These are phyloP conservation scores for Stachybotrys elegans DNA, from an alignment of 2,329 filamentous ascomycete species.

Conservation along the genomic window DNA sequence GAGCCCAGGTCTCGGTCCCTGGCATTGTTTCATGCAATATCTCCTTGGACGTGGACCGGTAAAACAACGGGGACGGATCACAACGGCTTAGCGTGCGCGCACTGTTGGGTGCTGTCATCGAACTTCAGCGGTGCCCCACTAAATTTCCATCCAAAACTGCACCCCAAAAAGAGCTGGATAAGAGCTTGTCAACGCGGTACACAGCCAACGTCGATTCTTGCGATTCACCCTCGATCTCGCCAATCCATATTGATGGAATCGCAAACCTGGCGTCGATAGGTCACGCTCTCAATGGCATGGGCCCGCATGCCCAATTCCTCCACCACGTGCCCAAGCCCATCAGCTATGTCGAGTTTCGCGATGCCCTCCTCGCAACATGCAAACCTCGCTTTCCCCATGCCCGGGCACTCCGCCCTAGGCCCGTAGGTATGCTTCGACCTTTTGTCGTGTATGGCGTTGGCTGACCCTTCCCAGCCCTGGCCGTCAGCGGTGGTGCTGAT, in stretches of 20 bases:
- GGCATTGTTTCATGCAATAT: no score
- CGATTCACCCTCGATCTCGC: not conserved
- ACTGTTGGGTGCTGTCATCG: no score
- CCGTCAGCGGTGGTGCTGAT: conserved; percentile 88
- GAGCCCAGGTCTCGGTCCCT: no score
- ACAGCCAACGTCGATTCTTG: conserved; percentile 1
- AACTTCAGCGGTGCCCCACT: no score
- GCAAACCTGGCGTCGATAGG: conserved; percentile 13
- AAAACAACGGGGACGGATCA: no score
- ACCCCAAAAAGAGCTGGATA: no score
- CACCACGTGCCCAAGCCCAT: conserved; percentile 33
- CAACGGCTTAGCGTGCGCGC: no score
- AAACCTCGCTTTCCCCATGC: conserved; percentile 43
- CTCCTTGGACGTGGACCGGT: no score
- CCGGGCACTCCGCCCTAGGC: conserved; percentile 26
- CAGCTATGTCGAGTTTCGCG: conserved; percentile 29
- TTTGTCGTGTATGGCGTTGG: not conserved
- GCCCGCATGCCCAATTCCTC: conserved; percentile 24
- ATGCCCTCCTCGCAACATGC: conserved; percentile 46
- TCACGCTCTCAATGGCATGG: conserved; percentile 27
- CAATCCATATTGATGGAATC: conserved; percentile 8
- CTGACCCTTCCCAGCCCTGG: conserved; percentile 52
- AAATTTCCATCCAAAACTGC: no score
- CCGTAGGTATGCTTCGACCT: conserved; percentile 33
- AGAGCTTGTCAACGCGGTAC: not conserved